A percentile compares a stretch with the other conserved stretches of the same genome.
phyloP scores from a whole-genome alignment of 352 stramenopile species.

The Globisporangium sylvaticum region DNA sequence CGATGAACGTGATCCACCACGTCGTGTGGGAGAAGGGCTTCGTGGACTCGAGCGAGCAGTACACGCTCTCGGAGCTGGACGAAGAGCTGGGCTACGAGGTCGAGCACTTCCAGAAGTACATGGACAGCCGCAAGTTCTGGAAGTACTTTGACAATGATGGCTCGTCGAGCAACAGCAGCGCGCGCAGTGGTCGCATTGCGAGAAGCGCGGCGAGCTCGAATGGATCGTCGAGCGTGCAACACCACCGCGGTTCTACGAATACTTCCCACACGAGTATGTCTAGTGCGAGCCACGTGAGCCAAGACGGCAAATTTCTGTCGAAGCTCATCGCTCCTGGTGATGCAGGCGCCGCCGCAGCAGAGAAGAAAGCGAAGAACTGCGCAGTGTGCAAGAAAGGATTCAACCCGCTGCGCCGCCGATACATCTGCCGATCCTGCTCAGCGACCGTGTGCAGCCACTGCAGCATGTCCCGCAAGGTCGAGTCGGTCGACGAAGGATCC shows the following conservation, averaged over 20 bases:
- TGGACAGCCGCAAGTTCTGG: conserved; percentile 82
- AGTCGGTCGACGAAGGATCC: conserved; percentile 42
- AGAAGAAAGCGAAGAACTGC: conserved; percentile 73
- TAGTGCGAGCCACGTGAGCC: conserved; percentile 7
- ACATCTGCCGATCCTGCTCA: conserved; percentile 71
- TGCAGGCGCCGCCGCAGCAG: conserved; percentile 2
- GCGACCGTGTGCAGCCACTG: conserved; percentile 77
- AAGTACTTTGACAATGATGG: conserved; percentile 56
- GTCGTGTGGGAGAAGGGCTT: conserved; percentile 85
- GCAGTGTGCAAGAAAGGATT: conserved; percentile 81
- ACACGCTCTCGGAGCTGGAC: conserved; percentile 56
- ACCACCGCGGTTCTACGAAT: conserved; percentile 14
- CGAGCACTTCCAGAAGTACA: conserved; percentile 77
- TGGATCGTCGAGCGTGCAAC: background rate
- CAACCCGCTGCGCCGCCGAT: conserved; percentile 70
- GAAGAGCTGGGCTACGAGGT: conserved; percentile 60
- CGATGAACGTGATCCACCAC: conserved; percentile 85
- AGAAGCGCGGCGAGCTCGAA: conserved; percentile 29
- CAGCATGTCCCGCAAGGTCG: conserved; percentile 58
- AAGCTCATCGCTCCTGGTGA: conserved; percentile 13
- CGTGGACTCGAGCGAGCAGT: conserved; percentile 70
- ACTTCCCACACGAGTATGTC: conserved; percentile 10
- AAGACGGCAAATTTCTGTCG: background rate
- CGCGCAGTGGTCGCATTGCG: conserved; percentile 17
- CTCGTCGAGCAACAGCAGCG: conserved; percentile 20